A percentile compares a stretch with the other conserved stretches of the same genome.
Conservation (phyloP, 176 grass and related monocot species). For the Lolium multiflorum region DNA sequence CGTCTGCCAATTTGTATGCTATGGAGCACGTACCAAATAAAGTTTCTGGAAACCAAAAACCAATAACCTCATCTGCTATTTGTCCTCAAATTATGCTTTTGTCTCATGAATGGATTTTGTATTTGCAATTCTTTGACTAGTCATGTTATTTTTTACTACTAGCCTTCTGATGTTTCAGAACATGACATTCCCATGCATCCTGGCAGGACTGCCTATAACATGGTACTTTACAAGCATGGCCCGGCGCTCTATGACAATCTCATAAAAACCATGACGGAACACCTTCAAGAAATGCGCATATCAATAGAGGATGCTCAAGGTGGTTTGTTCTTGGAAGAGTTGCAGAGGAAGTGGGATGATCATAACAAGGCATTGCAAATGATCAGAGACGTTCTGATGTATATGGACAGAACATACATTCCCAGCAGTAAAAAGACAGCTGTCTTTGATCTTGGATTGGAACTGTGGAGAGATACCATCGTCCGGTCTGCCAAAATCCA, state of each 20-base stretch:
- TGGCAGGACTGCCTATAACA: constrained; percentile 25
- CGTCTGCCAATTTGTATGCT: neutral
- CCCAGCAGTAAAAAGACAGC: constrained; percentile 5
- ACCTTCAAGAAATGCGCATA: constrained; percentile 19
- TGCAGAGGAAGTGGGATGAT: constrained; percentile 29
- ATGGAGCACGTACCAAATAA: neutral
- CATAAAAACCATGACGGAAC: constrained; percentile 6
- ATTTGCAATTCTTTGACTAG: neutral
- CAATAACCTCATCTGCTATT: neutral
- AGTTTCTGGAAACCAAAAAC: neutral
- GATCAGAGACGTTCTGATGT: constrained; percentile 34
- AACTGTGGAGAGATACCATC: constrained; percentile 32
- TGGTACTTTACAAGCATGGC: constrained; percentile 40
- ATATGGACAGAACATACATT: constrained; percentile 33
- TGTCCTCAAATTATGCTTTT: neutral
- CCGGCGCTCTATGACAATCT: neutral
- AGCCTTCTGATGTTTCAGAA: neutral
- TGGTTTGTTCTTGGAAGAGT: constrained; percentile 31
- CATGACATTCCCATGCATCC: constrained; percentile 31
- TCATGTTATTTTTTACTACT: constrained; percentile 24
- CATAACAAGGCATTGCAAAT: constrained; percentile 35
- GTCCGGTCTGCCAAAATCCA: constrained; percentile 31
- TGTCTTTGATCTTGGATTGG: constrained; percentile 35
- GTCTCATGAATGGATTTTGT: neutral
- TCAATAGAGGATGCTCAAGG: constrained; percentile 27